Evolutionary conservation across 2,329 filamentous ascomycete species (phyloP).

Genomic region (Beauveria bassiana): DNA sequence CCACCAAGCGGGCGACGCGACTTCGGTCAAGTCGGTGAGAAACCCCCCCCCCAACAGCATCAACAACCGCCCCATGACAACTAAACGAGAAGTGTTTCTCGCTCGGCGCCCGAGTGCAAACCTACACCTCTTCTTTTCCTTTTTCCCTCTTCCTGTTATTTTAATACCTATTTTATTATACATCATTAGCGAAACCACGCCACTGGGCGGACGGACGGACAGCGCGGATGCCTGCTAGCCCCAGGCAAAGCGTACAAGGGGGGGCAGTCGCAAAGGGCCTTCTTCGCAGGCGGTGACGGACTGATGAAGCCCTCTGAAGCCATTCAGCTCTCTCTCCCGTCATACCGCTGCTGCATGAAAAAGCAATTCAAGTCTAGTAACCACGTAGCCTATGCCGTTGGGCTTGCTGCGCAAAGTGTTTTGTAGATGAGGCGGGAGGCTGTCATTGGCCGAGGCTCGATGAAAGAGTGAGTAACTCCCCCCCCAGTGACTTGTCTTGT

Average conservation of each 20-base stretch:
- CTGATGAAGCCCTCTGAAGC: background rate
- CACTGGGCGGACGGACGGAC: too few relatives aligned
- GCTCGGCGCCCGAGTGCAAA: background rate
- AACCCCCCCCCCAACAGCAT: background rate
- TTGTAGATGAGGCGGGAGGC: background rate
- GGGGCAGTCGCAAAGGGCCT: background rate
- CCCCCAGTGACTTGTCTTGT: background rate
- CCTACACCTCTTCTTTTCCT: too few relatives aligned
- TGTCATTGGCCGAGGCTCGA: background rate
- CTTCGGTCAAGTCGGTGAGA: slow-evolving; percentile 10
- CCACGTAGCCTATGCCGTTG: background rate
- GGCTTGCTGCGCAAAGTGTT: background rate
- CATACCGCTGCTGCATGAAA: background rate
- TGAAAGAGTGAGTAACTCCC: too few relatives aligned
- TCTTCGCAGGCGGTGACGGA: background rate
- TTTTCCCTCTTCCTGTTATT: too few relatives aligned
- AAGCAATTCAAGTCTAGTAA: slow-evolving; percentile 2
- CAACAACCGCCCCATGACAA: background rate
- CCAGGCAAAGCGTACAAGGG: background rate
- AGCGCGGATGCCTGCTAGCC: background rate
- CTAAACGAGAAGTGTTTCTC: background rate
- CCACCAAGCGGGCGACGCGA: background rate
- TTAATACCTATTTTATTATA: too few relatives aligned
- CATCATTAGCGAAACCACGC: too few relatives aligned
- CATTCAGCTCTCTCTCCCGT: background rate